Evolutionary conservation across 331 rosid genomes (phyloP).

Genomic region (Acacia pycnantha): DNA sequence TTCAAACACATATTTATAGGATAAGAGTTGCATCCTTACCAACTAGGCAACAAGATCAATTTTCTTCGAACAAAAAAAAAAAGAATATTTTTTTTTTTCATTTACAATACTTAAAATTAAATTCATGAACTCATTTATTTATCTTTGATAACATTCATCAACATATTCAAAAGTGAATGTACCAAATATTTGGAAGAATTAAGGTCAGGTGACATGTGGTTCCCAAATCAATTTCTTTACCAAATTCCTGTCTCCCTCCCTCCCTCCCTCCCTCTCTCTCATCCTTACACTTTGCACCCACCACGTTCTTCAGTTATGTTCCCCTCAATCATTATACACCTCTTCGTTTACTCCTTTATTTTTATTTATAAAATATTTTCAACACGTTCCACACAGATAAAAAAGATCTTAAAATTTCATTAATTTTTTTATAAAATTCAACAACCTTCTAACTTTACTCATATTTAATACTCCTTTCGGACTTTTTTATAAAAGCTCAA

Average conservation of each 20-base stretch:
- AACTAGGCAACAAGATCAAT: too few relatives aligned
- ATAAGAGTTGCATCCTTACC: neutral
- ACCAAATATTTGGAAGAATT: neutral
- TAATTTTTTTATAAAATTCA: too few relatives aligned
- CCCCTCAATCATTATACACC: neutral
- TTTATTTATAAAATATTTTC: too few relatives aligned
- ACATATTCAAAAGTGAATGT: neutral
- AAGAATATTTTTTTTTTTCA: neutral
- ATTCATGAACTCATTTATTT: constrained; percentile 3
- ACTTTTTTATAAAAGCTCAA: too few relatives aligned
- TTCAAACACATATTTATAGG: neutral
- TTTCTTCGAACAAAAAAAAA: too few relatives aligned
- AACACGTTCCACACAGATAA: too few relatives aligned
- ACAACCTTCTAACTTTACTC: too few relatives aligned
- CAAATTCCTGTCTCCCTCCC: neutral
- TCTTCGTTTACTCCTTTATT: too few relatives aligned
- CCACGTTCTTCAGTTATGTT: neutral
- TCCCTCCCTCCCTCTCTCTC: neutral
- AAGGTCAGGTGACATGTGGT: neutral
- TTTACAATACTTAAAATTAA: neutral
- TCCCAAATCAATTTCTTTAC: neutral
- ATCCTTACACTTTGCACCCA: neutral
- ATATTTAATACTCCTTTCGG: accelerated
- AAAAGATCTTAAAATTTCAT: too few relatives aligned
- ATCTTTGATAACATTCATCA: neutral